Base-by-base conservation (phyloP, 2,329 filamentous ascomycete species). In the Graphilbum fragrans region DNA sequence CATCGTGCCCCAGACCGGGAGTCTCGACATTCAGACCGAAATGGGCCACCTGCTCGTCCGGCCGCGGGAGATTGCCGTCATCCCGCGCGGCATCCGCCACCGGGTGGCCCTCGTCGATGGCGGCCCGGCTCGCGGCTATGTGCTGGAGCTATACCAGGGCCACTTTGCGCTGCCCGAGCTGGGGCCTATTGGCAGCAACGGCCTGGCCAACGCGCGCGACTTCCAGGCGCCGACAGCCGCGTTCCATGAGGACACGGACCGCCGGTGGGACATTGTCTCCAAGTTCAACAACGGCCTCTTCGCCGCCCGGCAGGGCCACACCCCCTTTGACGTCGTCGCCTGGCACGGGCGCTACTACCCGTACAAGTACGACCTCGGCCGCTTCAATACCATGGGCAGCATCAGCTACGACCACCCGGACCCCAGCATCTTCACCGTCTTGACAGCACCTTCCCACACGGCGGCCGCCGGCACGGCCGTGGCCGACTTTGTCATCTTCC, bases 281-380 rank as follows among this genome's bases (percentile, higher is more conserved):
- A 84, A 84, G 56, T 82, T 83, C 53, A 74, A 76, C 53, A 79
- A 81, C 49, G 64, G 67, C 37, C 71, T 86, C 38, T 86, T 84
- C 59, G 62, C 64, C 32, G 77, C 78, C 8, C 65, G 58, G 35
- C 82, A 86, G 59, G 57, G 67, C 11, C 82, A 86, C 55, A 37
- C 77, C 0, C 82, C 82, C 0, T 88, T 86, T 51, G 82, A 88
- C 49, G 74, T 87, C 0, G 82, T 86, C 3, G 80, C 78, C 4
- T 87, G 82, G 82, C 82, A 87, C 53, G 82, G 83, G 29, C 82
- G 76, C 49, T 86, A 86, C 60, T 80, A 82, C 47, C 83, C 83
- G 0, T 86, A 77, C 69, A 87, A 87, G 60, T 88, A 87, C 62
- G 82, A 86, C 52, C 68, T 88, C 1, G 80, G 78, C 22, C 75